Conservation (phyloP, 768 basidiomycete genomes). For the Pleurotus citrinopileatus region DNA sequence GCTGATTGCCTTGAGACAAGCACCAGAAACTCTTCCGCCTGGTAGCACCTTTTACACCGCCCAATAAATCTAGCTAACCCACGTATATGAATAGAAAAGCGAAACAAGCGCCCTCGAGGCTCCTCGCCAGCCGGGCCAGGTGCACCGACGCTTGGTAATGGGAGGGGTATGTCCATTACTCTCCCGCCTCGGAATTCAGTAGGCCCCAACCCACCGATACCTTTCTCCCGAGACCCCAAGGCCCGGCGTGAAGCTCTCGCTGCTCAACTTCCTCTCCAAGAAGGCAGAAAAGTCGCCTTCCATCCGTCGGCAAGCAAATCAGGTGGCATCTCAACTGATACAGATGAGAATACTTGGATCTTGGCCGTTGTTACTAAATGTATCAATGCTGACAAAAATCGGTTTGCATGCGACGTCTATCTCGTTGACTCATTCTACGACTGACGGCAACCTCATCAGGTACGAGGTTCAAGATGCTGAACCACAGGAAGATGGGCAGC, state of each 20-base stretch:
- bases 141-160: constrained; percentile 27
- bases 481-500: constrained; percentile 76
- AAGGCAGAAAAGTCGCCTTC: constrained; percentile 80
- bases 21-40: constrained; percentile 56
- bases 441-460: constrained; percentile 30
- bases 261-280: constrained; percentile 65
- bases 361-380: constrained; percentile 72
- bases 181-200: constrained; percentile 56
- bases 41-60: constrained; percentile 34
- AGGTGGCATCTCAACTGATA: constrained; percentile 30
- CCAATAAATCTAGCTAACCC: background rate
- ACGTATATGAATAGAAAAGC: constrained; percentile 51
- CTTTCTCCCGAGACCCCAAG: constrained; percentile 66
- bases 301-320: constrained; percentile 63
- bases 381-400: constrained; percentile 70
- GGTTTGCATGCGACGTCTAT: constrained; percentile 32
- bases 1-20: constrained; percentile 70
- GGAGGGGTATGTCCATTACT: constrained; percentile 53
- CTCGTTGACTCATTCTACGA: background rate
- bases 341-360: constrained; percentile 71
- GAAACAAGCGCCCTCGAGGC: constrained; percentile 71
- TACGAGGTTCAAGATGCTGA: constrained; percentile 88
- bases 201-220: constrained; percentile 46
- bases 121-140: constrained; percentile 58
- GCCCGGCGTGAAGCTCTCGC: constrained; percentile 58